These are phyloP conservation scores for thale cress (Arabidopsis thaliana) DNA, from an alignment of 345 rosid genomes.

Conservation along the genomic window DNA sequence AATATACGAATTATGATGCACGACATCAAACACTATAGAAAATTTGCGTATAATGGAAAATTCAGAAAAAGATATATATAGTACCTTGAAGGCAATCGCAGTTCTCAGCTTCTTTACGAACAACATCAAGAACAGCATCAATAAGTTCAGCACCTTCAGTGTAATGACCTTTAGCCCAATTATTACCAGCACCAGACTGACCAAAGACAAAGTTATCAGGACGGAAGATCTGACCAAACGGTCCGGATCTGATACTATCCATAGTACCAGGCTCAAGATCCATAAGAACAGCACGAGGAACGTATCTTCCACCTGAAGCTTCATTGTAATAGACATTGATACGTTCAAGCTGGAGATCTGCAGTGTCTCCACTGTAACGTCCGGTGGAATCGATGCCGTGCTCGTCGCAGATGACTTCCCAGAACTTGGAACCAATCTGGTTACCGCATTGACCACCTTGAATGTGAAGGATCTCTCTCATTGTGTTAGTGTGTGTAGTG, in stretches of 20 bases:
- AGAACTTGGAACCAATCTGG: conserved; percentile 39
- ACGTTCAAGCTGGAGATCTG: conserved; percentile 36
- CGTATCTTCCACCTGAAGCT: conserved; percentile 32
- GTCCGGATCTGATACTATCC: conserved; percentile 38
- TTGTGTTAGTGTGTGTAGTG: conserved; percentile 1
- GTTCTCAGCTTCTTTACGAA: conserved; percentile 39
- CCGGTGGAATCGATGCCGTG: conserved; percentile 38
- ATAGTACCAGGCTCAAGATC: conserved; percentile 42
- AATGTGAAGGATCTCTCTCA: conserved; percentile 35
- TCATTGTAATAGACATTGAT: conserved; percentile 38
- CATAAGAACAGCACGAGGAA: conserved; percentile 40
- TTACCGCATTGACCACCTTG: conserved; percentile 40
- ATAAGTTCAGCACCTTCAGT: conserved; percentile 39
- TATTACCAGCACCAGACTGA: conserved; percentile 40
- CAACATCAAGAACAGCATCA: conserved; percentile 29
- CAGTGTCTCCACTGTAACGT: conserved; percentile 11
- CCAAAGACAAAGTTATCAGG: conserved; percentile 41
- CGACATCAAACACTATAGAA: neutral
- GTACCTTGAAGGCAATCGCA: conserved; percentile 35
- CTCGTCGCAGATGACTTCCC: conserved; percentile 36
- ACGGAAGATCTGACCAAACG: conserved; percentile 36
- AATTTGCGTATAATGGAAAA: neutral
- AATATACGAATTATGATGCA: neutral
- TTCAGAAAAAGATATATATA: neutral
- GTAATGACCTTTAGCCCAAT: conserved; percentile 33